Percentiles rank a stretch among this genome's conserved stretches.
These are phyloP conservation scores for Rhododendron williamsianum DNA, from an alignment of 148 eudicot genomes.

Conservation along the genomic window DNA sequence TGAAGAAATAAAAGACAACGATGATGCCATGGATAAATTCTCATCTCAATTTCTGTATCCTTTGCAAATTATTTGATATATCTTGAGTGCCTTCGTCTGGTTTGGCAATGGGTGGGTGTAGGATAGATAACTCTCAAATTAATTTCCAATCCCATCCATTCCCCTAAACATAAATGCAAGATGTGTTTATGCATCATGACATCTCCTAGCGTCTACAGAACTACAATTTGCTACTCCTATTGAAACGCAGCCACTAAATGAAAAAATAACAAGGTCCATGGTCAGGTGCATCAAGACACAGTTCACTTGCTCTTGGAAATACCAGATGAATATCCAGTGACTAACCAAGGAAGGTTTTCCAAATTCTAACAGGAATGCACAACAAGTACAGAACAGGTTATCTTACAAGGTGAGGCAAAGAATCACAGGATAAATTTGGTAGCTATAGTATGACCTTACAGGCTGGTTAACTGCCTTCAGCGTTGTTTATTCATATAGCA, in stretches of 20 bases:
- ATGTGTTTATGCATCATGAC: not conserved
- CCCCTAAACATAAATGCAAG: not conserved
- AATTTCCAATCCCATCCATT: not conserved
- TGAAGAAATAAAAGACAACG: not conserved
- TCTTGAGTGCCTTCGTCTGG: not conserved
- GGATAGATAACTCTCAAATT: not conserved
- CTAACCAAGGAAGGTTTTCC: not conserved
- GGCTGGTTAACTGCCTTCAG: not conserved
- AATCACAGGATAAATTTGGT: not conserved
- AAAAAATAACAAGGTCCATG: not conserved
- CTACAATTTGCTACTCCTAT: not conserved
- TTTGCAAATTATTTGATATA: not conserved
- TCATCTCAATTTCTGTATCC: not conserved
- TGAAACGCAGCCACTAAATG: not conserved
- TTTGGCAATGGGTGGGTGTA: not conserved
- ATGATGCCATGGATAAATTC: not conserved
- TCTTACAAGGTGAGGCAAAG: not conserved
- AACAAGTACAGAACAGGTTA: not conserved
- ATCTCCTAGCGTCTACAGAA: not conserved
- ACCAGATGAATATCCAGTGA: not conserved
- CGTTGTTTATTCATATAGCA: not conserved
- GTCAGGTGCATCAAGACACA: not conserved
- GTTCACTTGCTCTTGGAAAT: not conserved
- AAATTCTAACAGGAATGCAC: not conserved
- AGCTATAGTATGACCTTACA: not conserved